Conservation (phyloP, 306 rosid genomes). For the Crataegus laevigata region DNA sequence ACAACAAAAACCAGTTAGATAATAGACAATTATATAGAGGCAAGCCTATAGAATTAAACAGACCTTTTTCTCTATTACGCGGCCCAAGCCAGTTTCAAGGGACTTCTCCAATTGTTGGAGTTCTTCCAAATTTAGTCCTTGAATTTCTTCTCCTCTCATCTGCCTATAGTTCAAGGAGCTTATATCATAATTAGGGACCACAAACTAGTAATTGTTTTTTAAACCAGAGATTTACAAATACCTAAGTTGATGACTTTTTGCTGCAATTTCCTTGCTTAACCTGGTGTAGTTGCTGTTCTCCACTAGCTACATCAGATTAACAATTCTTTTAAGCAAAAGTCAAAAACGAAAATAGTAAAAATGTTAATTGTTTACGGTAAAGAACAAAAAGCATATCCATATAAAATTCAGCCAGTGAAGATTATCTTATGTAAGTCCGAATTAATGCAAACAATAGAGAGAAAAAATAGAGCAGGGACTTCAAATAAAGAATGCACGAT, state of each 20-base stretch:
- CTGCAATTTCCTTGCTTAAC: constrained; percentile 69
- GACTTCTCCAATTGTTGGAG: constrained; percentile 68
- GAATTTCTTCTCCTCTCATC: constrained; percentile 94
- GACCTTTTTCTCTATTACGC: constrained; percentile 71
- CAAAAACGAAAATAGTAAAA: background rate
- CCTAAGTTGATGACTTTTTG: constrained; percentile 69
- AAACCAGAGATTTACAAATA: background rate
- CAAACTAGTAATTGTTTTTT: background rate
- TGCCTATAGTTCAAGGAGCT: constrained; percentile 37
- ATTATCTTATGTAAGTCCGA: background rate
- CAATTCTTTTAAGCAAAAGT: background rate
- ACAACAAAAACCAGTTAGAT: background rate
- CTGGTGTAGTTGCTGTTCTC: constrained; percentile 57
- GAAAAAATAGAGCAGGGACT: background rate
- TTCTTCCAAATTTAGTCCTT: constrained; percentile 58
- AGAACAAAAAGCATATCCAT: background rate
- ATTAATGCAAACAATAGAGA: background rate
- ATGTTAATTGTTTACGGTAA: background rate
- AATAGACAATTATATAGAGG: background rate
- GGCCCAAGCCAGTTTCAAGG: constrained; percentile 68
- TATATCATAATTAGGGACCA: background rate
- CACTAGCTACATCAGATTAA: constrained; percentile 47
- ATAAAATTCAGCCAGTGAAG: background rate
- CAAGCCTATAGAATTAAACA: background rate
- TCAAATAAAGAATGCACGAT: background rate